Percentiles rank a stretch among this genome's conserved stretches.
Conservation (phyloP, 1,139 yeast genomes). For the Suhomyces chickasaworum region DNA sequence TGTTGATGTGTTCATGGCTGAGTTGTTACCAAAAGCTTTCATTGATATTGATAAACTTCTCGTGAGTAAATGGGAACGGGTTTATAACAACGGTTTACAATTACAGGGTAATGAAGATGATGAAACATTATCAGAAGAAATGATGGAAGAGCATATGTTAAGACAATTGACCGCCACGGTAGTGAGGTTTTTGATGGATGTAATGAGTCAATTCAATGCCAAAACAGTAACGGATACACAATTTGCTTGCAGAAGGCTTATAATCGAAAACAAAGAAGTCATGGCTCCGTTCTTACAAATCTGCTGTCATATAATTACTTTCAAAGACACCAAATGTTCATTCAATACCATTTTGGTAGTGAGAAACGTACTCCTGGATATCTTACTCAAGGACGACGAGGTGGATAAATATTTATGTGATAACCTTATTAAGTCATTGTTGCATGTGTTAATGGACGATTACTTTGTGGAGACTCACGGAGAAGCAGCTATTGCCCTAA, state of each 20-base stretch:
- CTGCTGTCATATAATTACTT: constrained; percentile 73
- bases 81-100: constrained; percentile 68
- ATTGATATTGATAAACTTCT: constrained; percentile 71
- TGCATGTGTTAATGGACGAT: constrained; percentile 65
- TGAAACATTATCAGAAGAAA: constrained; percentile 89
- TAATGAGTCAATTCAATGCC: constrained; percentile 71
- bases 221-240: constrained; percentile 57
- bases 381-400: constrained; percentile 67
- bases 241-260: constrained; percentile 61
- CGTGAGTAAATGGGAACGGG: constrained; percentile 72
- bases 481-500: constrained; percentile 87
- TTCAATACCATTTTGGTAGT: constrained; percentile 84
- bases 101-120: constrained; percentile 72
- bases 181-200: constrained; percentile 85
- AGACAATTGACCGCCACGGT: constrained; percentile 92
- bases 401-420: constrained; percentile 79
- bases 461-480: constrained; percentile 85
- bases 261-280: constrained; percentile 64
- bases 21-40: constrained; percentile 75
- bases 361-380: constrained; percentile 66
- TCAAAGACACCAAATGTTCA: constrained; percentile 89
- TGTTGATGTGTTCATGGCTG: constrained; percentile 70
- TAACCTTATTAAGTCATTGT: constrained; percentile 48
- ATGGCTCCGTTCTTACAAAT: constrained; percentile 79
- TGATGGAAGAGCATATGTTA: constrained; percentile 95